Evolutionary conservation across 2,329 filamentous ascomycete genomes (phyloP), one percentile per base, ranked within the genome.

Genomic region (Talaromyces sp.): DNA sequence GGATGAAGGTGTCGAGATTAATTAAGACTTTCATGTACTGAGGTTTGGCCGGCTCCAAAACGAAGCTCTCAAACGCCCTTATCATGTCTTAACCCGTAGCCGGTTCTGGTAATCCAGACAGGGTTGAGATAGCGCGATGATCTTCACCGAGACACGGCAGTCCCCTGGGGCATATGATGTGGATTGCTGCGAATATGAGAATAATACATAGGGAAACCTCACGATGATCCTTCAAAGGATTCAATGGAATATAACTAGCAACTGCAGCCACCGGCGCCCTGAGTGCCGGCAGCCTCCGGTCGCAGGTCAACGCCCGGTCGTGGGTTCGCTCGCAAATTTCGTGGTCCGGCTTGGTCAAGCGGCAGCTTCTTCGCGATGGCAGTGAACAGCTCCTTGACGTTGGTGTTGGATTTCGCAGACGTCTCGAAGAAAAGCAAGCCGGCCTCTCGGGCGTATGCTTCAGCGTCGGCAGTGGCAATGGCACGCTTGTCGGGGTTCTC

Each of bases 401-500:
- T 99, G 79, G 96, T 92, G 61, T 92, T 89, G 41, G 93, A 96
- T 84, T 99, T 99, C 66, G 95, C 95, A 11, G 93, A 97, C 3
- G 95, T 99, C 78, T 99, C 95, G 76, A 99, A 99, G 83, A 99
- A 99, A 58, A 99, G 84, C 6, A 99, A 85, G 49, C 91, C 91
- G 56, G 93, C 92, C 78, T 99, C 95, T 67, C 87, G 88, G 58
- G 95, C 93, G 74, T 99, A 99, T 58, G 93, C 91, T 78, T 97
- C 92, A 66, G 95, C 96, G 69, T 99, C 95, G 67, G 89, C 89
- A 24, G 90, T 89, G 63, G 88, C 75, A 64, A 99, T 95, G 49
- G 93, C 95, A 71, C 95, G 89, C 85, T 98, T 98, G 76, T 97
- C 93, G 54, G 93, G 93, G 74, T 91, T 90, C 73, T 96, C 93